phyloP scores from a whole-genome alignment of 768 basidiomycete genomes.

The Collybia sp. region DNA sequence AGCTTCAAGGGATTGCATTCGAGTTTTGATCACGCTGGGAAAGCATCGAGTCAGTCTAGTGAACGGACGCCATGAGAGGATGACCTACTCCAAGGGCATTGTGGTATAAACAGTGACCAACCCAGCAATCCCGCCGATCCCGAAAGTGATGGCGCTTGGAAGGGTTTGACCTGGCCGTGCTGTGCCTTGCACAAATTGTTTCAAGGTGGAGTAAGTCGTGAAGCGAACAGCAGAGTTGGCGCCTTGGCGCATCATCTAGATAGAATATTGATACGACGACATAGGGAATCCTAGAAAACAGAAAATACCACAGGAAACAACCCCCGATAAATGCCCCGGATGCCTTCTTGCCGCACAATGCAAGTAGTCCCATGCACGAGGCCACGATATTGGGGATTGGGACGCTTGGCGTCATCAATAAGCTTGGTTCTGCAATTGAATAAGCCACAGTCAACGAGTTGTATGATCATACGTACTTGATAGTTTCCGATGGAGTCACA shows the following conservation, averaged over 20 bases:
- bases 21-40: slow-evolving; percentile 88
- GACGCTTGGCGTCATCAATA: slow-evolving; percentile 88
- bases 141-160: slow-evolving; percentile 88
- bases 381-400: slow-evolving; percentile 82
- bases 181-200: slow-evolving; percentile 87
- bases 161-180: slow-evolving; percentile 79
- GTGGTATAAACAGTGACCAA: slow-evolving; percentile 92
- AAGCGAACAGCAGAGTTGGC: slow-evolving; percentile 97
- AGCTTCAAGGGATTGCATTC: slow-evolving; percentile 93
- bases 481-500: slow-evolving; percentile 96
- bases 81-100: slow-evolving; percentile 74
- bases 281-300: not conserved
- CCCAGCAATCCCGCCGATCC: slow-evolving; percentile 90
- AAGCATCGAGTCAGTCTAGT: not conserved
- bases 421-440: slow-evolving; percentile 75
- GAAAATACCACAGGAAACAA: slow-evolving; percentile 85
- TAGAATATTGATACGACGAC: slow-evolving; percentile 1
- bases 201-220: slow-evolving; percentile 91
- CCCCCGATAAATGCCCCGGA: slow-evolving; percentile 83
- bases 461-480: slow-evolving; percentile 65
- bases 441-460: not conserved
- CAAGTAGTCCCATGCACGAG: slow-evolving; percentile 77
- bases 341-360: slow-evolving; percentile 84
- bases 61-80: not conserved
- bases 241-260: slow-evolving; percentile 94